These are phyloP conservation scores for Fusarium sp. DNA, from an alignment of 2,329 filamentous ascomycete genomes.

Conservation along the genomic window DNA sequence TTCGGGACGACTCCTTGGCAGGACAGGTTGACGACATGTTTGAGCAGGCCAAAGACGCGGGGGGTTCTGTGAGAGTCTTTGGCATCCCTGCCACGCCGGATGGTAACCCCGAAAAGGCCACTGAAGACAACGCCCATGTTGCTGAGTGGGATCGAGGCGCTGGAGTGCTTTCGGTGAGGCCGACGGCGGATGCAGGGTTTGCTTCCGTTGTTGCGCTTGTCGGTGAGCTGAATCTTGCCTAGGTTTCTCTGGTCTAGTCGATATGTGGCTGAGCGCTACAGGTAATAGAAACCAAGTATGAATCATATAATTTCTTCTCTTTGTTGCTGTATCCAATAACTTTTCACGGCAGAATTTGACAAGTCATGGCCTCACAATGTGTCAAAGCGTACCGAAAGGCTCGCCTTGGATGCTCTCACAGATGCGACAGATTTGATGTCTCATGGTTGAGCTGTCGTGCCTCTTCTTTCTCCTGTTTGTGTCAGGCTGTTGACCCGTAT, in stretches of 20 bases:
- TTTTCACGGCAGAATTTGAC: too few relatives aligned
- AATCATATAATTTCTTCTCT: not conserved
- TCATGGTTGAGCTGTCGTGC: too few relatives aligned
- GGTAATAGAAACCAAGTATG: too few relatives aligned
- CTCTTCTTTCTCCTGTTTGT: too few relatives aligned
- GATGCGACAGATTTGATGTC: too few relatives aligned
- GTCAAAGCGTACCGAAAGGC: too few relatives aligned
- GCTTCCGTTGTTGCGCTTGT: slow-evolving; percentile 37
- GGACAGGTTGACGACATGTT: slow-evolving; percentile 21
- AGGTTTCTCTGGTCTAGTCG: too few relatives aligned
- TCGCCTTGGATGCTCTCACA: too few relatives aligned
- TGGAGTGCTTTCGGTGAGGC: slow-evolving; percentile 18
- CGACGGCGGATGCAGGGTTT: slow-evolving; percentile 30
- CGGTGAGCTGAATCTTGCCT: slow-evolving; percentile 29
- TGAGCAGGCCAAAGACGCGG: slow-evolving; percentile 18
- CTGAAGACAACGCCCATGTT: slow-evolving; percentile 31
- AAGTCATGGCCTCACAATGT: too few relatives aligned
- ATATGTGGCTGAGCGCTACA: not conserved
- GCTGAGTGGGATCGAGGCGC: slow-evolving; percentile 29
- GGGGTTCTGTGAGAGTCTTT: slow-evolving; percentile 28
- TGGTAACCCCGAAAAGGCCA: slow-evolving; percentile 24
- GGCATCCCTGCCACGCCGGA: slow-evolving; percentile 34
- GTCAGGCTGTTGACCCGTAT: too few relatives aligned
- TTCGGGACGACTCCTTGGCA: slow-evolving; percentile 7
- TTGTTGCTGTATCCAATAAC: not conserved